Evolutionary conservation across 345 rosid genomes (phyloP).

Genomic region (Dipteronia sinensis): DNA sequence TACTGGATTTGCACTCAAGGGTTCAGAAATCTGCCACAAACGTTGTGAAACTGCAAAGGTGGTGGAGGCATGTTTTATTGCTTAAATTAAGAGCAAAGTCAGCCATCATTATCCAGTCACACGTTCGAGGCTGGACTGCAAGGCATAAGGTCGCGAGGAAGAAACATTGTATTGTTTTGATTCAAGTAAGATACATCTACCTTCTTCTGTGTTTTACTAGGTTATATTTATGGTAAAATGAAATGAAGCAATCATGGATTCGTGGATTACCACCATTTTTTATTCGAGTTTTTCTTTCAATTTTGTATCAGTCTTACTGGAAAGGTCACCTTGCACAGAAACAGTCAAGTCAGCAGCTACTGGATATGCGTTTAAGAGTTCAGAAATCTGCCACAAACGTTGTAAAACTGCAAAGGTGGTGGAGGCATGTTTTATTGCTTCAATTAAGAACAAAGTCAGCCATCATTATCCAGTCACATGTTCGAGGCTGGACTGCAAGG

Average conservation of each 20-base stretch:
- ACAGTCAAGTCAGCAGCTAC: constrained; percentile 54
- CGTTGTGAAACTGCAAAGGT: constrained; percentile 74
- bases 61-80: constrained; percentile 69
- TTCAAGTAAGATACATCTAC: constrained; percentile 62
- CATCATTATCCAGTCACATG: constrained; percentile 54
- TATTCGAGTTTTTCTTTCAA: constrained; percentile 13
- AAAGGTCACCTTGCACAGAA: constrained; percentile 75
- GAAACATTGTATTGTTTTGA: constrained; percentile 45
- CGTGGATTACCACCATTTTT: neutral
- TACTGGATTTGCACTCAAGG: constrained; percentile 58
- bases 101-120: constrained; percentile 58
- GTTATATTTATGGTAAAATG: constrained; percentile 3
- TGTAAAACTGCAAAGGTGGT: constrained; percentile 82
- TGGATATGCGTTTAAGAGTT: constrained; percentile 60
- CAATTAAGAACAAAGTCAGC: constrained; percentile 54
- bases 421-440: constrained; percentile 56
- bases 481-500: constrained; percentile 66
- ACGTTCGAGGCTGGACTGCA: constrained; percentile 59
- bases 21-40: constrained; percentile 67
- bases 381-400: constrained; percentile 67
- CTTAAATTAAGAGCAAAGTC: constrained; percentile 50
- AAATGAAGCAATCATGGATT: neutral
- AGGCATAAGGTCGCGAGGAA: constrained; percentile 47
- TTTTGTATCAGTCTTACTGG: constrained; percentile 66
- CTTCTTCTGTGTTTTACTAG: neutral